Evolutionary conservation across 1,284 basidiomycete species (phyloP).

Genomic region (Serendipita sp.): DNA sequence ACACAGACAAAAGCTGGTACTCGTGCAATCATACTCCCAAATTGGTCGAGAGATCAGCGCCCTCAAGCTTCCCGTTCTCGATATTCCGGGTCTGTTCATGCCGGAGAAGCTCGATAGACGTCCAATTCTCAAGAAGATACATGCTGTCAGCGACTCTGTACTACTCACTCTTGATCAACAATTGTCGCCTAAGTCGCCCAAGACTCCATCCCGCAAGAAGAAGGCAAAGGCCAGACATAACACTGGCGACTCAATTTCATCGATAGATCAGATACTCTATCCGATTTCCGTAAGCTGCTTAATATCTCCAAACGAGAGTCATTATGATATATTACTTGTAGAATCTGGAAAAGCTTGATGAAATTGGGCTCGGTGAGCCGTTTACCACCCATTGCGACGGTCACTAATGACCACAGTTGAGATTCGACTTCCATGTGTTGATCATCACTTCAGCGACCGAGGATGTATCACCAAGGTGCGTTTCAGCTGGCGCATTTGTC

Average conservation of each 20-base stretch:
- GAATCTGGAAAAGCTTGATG: background rate
- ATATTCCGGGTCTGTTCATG: slow-evolving; percentile 49
- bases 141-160: background rate
- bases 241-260: background rate
- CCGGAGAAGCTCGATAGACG: slow-evolving; percentile 29
- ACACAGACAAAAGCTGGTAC: slow-evolving; percentile 46
- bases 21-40: slow-evolving; percentile 48
- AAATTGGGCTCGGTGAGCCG: too few species aligned
- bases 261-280: background rate
- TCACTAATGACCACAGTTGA: background rate
- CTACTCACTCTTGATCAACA: background rate
- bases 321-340: background rate
- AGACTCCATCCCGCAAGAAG: background rate
- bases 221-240: background rate
- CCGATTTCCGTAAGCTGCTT: background rate
- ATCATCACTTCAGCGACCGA: background rate
- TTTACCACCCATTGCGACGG: background rate
- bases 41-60: slow-evolving; percentile 44
- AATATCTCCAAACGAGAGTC: background rate
- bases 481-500: background rate
- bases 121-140: background rate
- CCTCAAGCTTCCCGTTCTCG: slow-evolving; percentile 38
- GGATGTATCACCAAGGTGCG: background rate
- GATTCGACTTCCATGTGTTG: background rate
- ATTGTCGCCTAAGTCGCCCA: background rate